Base-by-base conservation (phyloP, 2,329 filamentous ascomycete species). In the Fragosphaeria purpurea region DNA sequence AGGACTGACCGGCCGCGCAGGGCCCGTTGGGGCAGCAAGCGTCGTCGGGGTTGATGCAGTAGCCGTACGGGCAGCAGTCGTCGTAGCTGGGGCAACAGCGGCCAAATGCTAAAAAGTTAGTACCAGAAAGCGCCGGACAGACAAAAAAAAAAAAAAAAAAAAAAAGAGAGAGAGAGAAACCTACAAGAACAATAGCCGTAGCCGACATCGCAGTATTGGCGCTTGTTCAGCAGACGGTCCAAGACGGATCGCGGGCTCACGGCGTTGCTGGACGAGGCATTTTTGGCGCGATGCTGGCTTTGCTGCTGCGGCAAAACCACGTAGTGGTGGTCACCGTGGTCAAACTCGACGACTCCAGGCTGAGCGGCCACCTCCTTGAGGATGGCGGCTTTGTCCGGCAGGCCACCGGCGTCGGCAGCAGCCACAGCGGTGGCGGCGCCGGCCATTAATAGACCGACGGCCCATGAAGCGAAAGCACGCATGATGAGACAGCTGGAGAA, bases 1-100 rank as follows among this genome's bases (percentile, higher is more conserved):
- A 61, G 9, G 32, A 43, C 30, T 48, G 22, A 43, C 55, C 57
- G 7, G 40, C 13, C 3, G 39, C 37, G 52, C 58, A 61, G 5
- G 57, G 51, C 4, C 54, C 58, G 30, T 40, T 54, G 44, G 58
- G 57, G 34, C 57, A 61, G 50, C 59, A 61, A 22, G 37, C 44
- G 12, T 46, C 34, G 34, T 34, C 53, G 7, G 54, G 48, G 5
- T 48, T 32, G 41, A 57, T 50, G 44, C 59, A 61, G 54, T 60
- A 60, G 43, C 59, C 59, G 41, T 55, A 58, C n/a, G 39, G 33
- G 41, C 58, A 60, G 55, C 59, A 61, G 10, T 33, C 32, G 43
- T 49, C 52, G 10, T 35, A 44, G 8, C 34, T 5, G 9, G 55
- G 54, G 49, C 58, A 60, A 53, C 59, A 61, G 10, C 42, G 11